Base-by-base conservation (phyloP, 1,284 basidiomycete species). In the Ustilago sp. region DNA sequence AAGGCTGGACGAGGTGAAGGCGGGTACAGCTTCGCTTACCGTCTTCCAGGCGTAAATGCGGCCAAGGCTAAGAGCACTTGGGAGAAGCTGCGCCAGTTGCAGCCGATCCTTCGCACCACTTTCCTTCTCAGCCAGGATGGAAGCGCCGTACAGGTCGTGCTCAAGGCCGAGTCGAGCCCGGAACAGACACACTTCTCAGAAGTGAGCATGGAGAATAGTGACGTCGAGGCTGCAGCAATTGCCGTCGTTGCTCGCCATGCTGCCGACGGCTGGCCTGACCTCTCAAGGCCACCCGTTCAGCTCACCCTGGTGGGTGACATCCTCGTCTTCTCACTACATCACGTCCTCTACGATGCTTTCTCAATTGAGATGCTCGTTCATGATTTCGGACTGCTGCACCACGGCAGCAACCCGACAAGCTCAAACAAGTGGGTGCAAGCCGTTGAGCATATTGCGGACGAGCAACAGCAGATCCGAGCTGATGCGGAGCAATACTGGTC, bases 341-440 rank as follows among this genome's bases (percentile, higher is more conserved):
- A 86, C 32, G 68, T 78, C 9, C 74, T 86, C 23, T 86, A 85
- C 65, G 84, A 85, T 48, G 80, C 81, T 8, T 77, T 73, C 55
- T 80, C 81, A 34, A 71, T 85, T 59, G 73, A 74, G 19, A 54
- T 83, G 60, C 51, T 85, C 9, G 59, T 80, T 17, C 48, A 60
- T n/a, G 83, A 85, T 57, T 71, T 83, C 28, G 63, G 28, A 0
- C 34, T 60, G 23, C 32, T 83, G 13, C 81, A 81, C 67, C 23
- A 36, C 28, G 70, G 70, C 1, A 63, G 54, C 1, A 36, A 34
- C 28, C 19, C 52, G n/a, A n/a, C 43, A 13, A 59, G 63, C 51
- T 69, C 63, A 4, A 56, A 45, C 11, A 59, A 47, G 32, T 75
- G 74, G 62, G 43, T 74, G 13, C 36, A 68, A 54, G 64, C 63